Evolutionary conservation across 495 filamentous ascomycete species (phyloP), one percentile per base, ranked within the genome.

Genomic region (Rusavskia elegans): DNA sequence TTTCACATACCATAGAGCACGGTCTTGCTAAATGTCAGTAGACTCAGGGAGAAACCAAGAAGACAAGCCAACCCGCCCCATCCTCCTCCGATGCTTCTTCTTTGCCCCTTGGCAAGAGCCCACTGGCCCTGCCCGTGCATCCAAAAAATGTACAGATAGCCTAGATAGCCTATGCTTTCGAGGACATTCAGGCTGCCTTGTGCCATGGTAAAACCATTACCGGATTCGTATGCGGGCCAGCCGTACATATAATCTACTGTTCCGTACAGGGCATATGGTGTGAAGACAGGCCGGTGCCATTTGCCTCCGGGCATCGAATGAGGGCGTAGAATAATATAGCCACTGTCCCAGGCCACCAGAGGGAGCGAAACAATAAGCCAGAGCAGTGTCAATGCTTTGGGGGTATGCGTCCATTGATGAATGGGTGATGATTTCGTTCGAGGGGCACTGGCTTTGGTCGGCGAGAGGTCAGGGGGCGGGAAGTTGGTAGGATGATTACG

Each of bases 11-110:
- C 83, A 60, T 95, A 97, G 16, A 97, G 66, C 51, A 85, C 59
- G 16, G 89, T 95, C 78, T 95, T 95, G 66, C 80, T 83, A 1
- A 92, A 59, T 2, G 90, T 95, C 83, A 92, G 84, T 3, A 88
- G 71, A 6, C 79, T 79, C 1, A 81, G 75, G 30, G 73, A 71
- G 56, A 83, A 90, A 5, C 74, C 85, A 21, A 85, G 57, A 51
- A 95, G 54, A 36, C 83, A 72, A 2, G 86, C 83, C 45, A 72
- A 57, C 2, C 56, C 59, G 8, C 59, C 59, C 59, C 59, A 61
- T 60, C 25, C 61, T 59, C 56, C 62, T 54, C 63, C 68, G 59
- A 67, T 64, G 44, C 49, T 55, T 52, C 39, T 60, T 48, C 55
- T 61, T 53, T 59, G 62, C 61, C 61, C 63, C 56, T 56, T 39